A percentile compares a stretch with the other conserved stretches of the same genome.
These are phyloP conservation scores for Eucalyptus dawsonii DNA, from an alignment of 345 rosid species.

Conservation along the genomic window DNA sequence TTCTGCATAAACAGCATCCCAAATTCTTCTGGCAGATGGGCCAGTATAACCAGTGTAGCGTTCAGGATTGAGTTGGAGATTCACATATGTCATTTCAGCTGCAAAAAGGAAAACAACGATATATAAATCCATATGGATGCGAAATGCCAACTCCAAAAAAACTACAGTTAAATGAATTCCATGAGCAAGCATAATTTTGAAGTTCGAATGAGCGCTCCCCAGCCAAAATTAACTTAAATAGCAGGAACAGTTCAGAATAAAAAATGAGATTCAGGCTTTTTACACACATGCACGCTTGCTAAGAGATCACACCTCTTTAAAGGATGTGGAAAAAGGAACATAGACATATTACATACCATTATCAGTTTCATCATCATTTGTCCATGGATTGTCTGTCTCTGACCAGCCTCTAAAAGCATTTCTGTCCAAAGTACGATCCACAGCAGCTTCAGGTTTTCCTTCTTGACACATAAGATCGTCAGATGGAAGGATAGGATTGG, in stretches of 20 bases:
- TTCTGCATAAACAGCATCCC: conserved; percentile 90
- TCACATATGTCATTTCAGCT: conserved; percentile 92
- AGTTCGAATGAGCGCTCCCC: background rate
- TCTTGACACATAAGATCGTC: conserved; percentile 80
- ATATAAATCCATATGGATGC: background rate
- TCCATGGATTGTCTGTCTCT: conserved; percentile 92
- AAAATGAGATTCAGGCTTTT: background rate
- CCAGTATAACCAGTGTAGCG: conserved; percentile 84
- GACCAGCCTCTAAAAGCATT: conserved; percentile 83
- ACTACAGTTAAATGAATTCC: background rate
- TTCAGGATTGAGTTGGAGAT: conserved; percentile 83
- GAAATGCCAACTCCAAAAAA: background rate
- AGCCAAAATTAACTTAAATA: background rate
- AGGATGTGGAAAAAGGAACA: background rate
- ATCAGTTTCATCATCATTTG: conserved; percentile 89
- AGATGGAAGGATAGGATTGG: conserved; percentile 29
- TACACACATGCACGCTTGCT: background rate
- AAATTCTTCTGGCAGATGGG: conserved; percentile 91
- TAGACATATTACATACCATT: conserved; percentile 33
- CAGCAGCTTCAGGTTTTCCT: conserved; percentile 84
- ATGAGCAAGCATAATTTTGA: background rate
- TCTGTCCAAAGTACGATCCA: conserved; percentile 73
- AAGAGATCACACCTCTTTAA: background rate
- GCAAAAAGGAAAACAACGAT: conserved; percentile 7
- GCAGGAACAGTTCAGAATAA: background rate